Conservation (phyloP, 495 filamentous ascomycete species). For the Astrothelium macrocarpum region DNA sequence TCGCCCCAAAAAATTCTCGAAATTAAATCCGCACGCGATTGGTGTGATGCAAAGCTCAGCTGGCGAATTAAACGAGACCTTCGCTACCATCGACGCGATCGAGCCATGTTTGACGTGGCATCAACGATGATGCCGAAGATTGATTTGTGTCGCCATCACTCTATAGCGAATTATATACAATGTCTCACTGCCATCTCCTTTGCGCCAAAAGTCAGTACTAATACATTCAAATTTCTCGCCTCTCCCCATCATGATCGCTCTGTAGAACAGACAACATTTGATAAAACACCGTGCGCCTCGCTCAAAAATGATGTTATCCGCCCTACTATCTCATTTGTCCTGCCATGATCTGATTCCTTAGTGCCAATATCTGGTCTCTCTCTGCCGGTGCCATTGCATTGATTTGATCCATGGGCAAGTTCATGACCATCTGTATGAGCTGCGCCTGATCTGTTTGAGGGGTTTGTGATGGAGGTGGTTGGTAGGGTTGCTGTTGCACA, state of each 20-base stretch:
- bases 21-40: no score
- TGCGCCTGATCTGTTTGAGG: constrained; percentile 30
- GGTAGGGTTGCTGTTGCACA: constrained; percentile 38
- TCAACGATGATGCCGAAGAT: background rate
- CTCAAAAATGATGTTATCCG: background rate
- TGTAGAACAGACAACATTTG: no score
- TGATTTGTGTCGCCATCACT: background rate
- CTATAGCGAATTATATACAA: background rate
- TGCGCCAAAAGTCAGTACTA: background rate
- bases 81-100: background rate
- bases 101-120: constrained; percentile 1
- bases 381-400: constrained; percentile 63
- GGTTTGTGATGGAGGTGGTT: constrained; percentile 37
- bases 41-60: no score
- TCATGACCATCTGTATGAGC: constrained; percentile 65
- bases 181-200: background rate
- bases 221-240: background rate
- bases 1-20: no score
- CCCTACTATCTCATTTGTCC: constrained; percentile 16
- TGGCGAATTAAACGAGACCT: no score
- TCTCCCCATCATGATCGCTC: no score
- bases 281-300: background rate
- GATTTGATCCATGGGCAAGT: constrained; percentile 63
- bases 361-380: constrained; percentile 63
- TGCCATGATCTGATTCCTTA: constrained; percentile 49